These are phyloP conservation scores for Reticulascus tulasneorum DNA, from an alignment of 2,329 filamentous ascomycete species.

Conservation along the genomic window DNA sequence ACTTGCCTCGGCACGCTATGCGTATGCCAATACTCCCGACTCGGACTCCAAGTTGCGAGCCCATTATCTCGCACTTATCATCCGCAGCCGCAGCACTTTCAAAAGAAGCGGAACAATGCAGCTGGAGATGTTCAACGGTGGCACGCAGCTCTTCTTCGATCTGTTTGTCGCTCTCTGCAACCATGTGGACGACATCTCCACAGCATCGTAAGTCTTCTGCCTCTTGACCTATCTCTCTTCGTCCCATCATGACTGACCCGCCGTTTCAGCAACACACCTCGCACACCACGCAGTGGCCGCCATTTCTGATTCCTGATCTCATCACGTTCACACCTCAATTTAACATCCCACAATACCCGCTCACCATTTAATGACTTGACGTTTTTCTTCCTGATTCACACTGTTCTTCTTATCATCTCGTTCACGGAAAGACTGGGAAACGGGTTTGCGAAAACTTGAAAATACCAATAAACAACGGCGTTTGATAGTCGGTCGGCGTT, in stretches of 20 bases:
- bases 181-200: slow-evolving; percentile 70
- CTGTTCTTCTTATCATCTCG: slow-evolving; percentile 1
- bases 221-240: neutral
- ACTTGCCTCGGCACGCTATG: slow-evolving; percentile 80
- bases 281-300: slow-evolving; percentile 37
- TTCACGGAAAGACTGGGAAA: no score
- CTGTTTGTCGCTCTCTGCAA: slow-evolving; percentile 91
- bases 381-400: slow-evolving; percentile 8
- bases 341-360: slow-evolving; percentile 4
- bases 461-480: no score
- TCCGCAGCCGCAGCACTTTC: slow-evolving; percentile 81
- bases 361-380: slow-evolving; percentile 20
- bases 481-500: no score
- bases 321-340: slow-evolving; percentile 1
- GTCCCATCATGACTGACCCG: slow-evolving; percentile 4
- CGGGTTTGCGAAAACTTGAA: no score
- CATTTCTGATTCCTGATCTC: slow-evolving; percentile 16
- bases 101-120: slow-evolving; percentile 95
- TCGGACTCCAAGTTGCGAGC: slow-evolving; percentile 86
- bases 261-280: slow-evolving; percentile 26
- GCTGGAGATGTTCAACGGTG: slow-evolving; percentile 85
- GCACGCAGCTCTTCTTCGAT: slow-evolving; percentile 82
- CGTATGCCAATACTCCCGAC: slow-evolving; percentile 84
- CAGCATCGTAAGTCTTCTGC: slow-evolving; percentile 44
- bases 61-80: slow-evolving; percentile 89